Percentiles rank a stretch among this genome's conserved stretches.
These are phyloP conservation scores for Alternaria viburni DNA, from an alignment of 2,329 filamentous ascomycete genomes.

Conservation along the genomic window DNA sequence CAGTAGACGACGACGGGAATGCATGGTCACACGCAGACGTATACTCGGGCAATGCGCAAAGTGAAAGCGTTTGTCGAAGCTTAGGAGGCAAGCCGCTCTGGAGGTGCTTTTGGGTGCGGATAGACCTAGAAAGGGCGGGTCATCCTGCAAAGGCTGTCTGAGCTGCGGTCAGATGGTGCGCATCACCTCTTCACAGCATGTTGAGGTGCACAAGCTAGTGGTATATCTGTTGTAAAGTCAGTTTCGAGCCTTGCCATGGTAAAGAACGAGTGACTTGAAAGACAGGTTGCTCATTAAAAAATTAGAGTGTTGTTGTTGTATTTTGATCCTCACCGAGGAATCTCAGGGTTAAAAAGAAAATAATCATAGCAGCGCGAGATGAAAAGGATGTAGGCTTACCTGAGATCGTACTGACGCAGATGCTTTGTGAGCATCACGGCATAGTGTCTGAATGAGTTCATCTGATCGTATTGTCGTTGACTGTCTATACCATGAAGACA, in stretches of 20 bases:
- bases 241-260: slow-evolving; percentile 9
- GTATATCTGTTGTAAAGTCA: slow-evolving; percentile 30
- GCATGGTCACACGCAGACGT: slow-evolving; percentile 70
- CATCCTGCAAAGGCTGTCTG: slow-evolving; percentile 16
- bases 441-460: slow-evolving; percentile 24
- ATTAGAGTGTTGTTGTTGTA: slow-evolving; percentile 73
- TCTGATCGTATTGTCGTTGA: slow-evolving; percentile 46
- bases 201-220: not conserved
- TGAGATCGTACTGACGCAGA: slow-evolving; percentile 5
- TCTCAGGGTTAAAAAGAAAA: slow-evolving; percentile 70
- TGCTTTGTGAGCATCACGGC: slow-evolving; percentile 37
- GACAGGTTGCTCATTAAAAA: slow-evolving; percentile 65
- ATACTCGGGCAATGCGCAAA: slow-evolving; percentile 64
- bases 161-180: not conserved
- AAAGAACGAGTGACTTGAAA: slow-evolving; percentile 4
- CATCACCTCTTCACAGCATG: slow-evolving; percentile 5
- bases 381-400: slow-evolving; percentile 45
- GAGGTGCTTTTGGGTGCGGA: slow-evolving; percentile 64
- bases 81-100: slow-evolving; percentile 64
- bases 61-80: slow-evolving; percentile 67
- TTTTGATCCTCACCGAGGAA: slow-evolving; percentile 64
- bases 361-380: slow-evolving; percentile 60
- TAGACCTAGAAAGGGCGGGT: slow-evolving; percentile 47
- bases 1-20: slow-evolving; percentile 49
- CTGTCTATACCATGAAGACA: slow-evolving; percentile 41